Percentiles rank a stretch among this genome's conserved stretches.
Conservation (phyloP, 495 filamentous ascomycete genomes). For the Daldinia caldariorum region DNA sequence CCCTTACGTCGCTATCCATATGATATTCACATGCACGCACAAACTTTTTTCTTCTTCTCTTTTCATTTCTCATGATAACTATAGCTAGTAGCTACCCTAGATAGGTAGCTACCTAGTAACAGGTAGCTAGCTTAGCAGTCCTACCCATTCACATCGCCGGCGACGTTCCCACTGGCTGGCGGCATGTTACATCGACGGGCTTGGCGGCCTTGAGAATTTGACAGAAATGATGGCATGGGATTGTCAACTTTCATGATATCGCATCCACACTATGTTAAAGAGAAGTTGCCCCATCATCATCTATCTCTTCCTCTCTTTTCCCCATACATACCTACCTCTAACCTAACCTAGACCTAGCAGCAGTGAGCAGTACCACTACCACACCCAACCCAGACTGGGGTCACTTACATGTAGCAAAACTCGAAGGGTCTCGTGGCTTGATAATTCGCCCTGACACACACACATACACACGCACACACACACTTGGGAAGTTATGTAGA, state of each 20-base stretch:
- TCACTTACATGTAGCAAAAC: constrained; percentile 1
- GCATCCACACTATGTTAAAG: constrained; percentile 8
- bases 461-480: constrained; percentile 11
- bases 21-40: neutral
- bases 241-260: constrained; percentile 31
- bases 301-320: neutral
- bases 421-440: constrained; percentile 40
- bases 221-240: constrained; percentile 30
- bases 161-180: constrained; percentile 25
- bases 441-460: constrained; percentile 2
- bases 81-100: neutral
- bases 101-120: too few species aligned
- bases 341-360: too few species aligned
- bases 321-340: too few species aligned
- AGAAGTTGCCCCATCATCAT: constrained; percentile 9
- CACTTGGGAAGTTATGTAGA: neutral
- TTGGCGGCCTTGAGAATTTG: constrained; percentile 15
- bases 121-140: too few species aligned
- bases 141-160: constrained; percentile 5
- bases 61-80: neutral
- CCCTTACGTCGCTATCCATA: constrained; percentile 18
- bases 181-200: constrained; percentile 23
- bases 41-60: constrained; percentile 4
- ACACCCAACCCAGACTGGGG: constrained; percentile 39
- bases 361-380: constrained; percentile 1